These are phyloP conservation scores for Castanea sativa DNA, from an alignment of 306 rosid genomes.

Conservation along the genomic window DNA sequence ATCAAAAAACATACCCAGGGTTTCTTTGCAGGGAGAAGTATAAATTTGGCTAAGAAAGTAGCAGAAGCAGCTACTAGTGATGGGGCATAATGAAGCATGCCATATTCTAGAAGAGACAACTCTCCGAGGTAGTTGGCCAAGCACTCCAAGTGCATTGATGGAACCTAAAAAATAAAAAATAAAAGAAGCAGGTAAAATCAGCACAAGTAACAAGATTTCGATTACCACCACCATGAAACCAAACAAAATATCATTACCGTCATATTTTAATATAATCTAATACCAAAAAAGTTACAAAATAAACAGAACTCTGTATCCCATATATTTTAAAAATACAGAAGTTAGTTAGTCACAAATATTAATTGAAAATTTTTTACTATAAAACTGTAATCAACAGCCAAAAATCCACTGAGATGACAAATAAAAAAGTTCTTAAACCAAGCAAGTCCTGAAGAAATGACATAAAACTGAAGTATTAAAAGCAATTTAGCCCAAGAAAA, in stretches of 20 bases:
- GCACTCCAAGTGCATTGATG: conserved; percentile 45
- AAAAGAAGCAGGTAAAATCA: conserved; percentile 11
- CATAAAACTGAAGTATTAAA: background rate
- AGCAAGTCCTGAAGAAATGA: background rate
- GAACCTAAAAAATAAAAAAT: conserved; percentile 33
- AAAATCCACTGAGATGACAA: background rate
- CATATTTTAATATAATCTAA: background rate
- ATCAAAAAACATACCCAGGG: conserved; percentile 56
- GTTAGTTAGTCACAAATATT: background rate
- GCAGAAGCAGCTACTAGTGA: conserved; percentile 68
- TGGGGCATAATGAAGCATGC: conserved; percentile 50
- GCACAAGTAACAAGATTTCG: conserved; percentile 3
- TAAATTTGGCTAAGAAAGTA: conserved; percentile 64
- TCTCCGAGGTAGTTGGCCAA: conserved; percentile 55
- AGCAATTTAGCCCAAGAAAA: background rate
- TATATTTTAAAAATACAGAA: background rate
- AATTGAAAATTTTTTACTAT: background rate
- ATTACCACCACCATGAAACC: background rate
- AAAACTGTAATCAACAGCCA: background rate
- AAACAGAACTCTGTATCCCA: background rate
- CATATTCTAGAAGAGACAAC: conserved; percentile 56
- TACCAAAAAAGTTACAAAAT: background rate
- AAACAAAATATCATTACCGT: background rate
- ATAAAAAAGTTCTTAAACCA: background rate
- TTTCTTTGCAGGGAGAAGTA: conserved; percentile 40